A percentile compares a stretch with the other conserved stretches of the same genome.
Conservation (phyloP, 352 stramenopile species). For the Globisporangium okanoganense region DNA sequence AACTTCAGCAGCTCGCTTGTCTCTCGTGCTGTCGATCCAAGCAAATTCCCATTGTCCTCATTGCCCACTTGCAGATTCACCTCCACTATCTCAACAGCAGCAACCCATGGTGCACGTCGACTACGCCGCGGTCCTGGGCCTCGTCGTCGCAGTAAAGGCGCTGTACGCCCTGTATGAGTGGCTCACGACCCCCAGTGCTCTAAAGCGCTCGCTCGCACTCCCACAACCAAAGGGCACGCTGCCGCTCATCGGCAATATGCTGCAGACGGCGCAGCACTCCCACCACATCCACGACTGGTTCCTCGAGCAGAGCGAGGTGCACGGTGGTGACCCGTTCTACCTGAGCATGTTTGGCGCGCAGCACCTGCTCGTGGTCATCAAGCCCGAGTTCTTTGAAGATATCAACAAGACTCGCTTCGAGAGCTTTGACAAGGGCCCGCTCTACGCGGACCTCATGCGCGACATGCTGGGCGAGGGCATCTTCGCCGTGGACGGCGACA, state of each 20-base stretch:
- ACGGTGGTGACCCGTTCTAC: neutral
- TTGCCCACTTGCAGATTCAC: neutral
- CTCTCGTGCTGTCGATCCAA: neutral
- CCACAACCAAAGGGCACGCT: too few relatives aligned
- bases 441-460: slow-evolving; percentile 11
- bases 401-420: neutral
- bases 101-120: too few relatives aligned
- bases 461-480: slow-evolving; percentile 26
- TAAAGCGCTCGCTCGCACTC: too few relatives aligned
- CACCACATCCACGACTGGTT: slow-evolving; percentile 3
- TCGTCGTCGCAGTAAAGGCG: too few relatives aligned
- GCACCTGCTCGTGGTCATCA: neutral
- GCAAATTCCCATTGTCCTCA: neutral
- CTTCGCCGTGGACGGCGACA: slow-evolving; percentile 24
- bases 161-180: too few relatives aligned
- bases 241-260: too few relatives aligned
- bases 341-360: neutral
- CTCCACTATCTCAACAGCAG: neutral
- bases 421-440: neutral
- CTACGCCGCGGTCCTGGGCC: too few relatives aligned
- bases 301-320: neutral
- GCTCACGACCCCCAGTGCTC: too few relatives aligned
- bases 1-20: neutral
- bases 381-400: neutral
- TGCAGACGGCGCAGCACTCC: too few relatives aligned